Percentiles rank a stretch among this genome's conserved stretches.
Evolutionary conservation across 2,329 filamentous ascomycete species (phyloP).

Genomic region (Triangularia verruculosa): DNA sequence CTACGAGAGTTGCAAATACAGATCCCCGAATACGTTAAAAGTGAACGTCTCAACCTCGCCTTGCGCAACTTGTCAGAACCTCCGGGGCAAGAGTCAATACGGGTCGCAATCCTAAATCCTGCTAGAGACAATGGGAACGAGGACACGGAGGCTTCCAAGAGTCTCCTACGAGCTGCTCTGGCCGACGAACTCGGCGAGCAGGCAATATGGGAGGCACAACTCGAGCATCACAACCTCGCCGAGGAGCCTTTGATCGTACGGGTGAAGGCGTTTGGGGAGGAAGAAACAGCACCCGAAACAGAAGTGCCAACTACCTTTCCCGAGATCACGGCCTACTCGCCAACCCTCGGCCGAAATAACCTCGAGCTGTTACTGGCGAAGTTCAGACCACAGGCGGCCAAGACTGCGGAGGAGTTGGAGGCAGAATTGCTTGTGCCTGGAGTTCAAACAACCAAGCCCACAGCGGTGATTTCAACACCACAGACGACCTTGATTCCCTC

Average conservation of each 20-base stretch:
- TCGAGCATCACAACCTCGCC: slow-evolving; percentile 48
- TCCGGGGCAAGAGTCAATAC: slow-evolving; percentile 55
- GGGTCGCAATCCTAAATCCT: slow-evolving; percentile 56
- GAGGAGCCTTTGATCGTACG: slow-evolving; percentile 62
- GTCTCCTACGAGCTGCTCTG: slow-evolving; percentile 65
- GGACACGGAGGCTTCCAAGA: slow-evolving; percentile 50
- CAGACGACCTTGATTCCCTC: slow-evolving; percentile 40
- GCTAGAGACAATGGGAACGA: slow-evolving; percentile 19
- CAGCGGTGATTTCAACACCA: neutral
- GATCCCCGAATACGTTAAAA: slow-evolving; percentile 60
- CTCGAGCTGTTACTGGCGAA: slow-evolving; percentile 58
- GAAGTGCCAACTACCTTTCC: slow-evolving; percentile 26
- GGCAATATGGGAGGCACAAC: slow-evolving; percentile 63
- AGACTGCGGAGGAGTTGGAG: slow-evolving; percentile 43
- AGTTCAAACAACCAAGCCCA: slow-evolving; percentile 38
- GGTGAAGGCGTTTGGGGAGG: slow-evolving; percentile 39
- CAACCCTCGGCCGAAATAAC: slow-evolving; percentile 57
- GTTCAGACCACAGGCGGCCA: neutral
- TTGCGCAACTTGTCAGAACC: slow-evolving; percentile 59
- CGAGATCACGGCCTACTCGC: slow-evolving; percentile 62
- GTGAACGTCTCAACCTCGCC: slow-evolving; percentile 70
- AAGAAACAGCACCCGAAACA: slow-evolving; percentile 10
- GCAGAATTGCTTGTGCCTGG: slow-evolving; percentile 73
- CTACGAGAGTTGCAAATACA: slow-evolving; percentile 60
- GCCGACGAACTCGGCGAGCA: slow-evolving; percentile 65